Percentiles rank a stretch among this genome's conserved stretches.
These are phyloP conservation scores for Acer saccharum DNA, from an alignment of 345 rosid genomes.

Conservation along the genomic window DNA sequence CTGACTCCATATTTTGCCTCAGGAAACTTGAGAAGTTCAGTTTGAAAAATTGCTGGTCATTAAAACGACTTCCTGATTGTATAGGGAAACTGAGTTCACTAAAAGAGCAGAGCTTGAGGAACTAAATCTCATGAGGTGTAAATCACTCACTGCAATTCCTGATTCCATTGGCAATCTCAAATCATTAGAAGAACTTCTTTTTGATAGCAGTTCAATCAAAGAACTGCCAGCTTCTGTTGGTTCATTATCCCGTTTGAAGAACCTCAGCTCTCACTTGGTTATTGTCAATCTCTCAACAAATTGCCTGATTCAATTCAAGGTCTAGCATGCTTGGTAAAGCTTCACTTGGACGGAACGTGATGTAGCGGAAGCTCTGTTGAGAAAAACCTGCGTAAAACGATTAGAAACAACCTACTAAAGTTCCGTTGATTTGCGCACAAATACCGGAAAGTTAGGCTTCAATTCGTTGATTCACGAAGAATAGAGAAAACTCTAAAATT, in stretches of 20 bases:
- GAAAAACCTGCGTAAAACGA: no score
- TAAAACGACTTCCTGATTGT: slow-evolving; percentile 12
- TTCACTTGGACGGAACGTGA: not conserved
- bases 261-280: not conserved
- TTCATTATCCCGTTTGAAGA: not conserved
- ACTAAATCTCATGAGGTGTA: slow-evolving; percentile 21
- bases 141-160: slow-evolving; percentile 20
- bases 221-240: slow-evolving; percentile 8
- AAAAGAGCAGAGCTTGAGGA: slow-evolving; percentile 6
- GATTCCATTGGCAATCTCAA: slow-evolving; percentile 21
- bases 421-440: no score
- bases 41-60: slow-evolving; percentile 9
- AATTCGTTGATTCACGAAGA: no score
- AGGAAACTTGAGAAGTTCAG: slow-evolving; percentile 24
- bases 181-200: slow-evolving; percentile 1
- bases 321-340: not conserved
- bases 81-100: slow-evolving; percentile 24
- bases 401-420: no score
- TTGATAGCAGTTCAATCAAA: not conserved
- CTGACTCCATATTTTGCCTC: slow-evolving; percentile 15
- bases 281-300: not conserved
- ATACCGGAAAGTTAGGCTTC: no score
- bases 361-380: no score
- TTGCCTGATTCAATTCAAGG: slow-evolving; percentile 7
- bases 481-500: no score